Base-by-base conservation (phyloP, 2,329 filamentous ascomycete species). In the Nothomitra cinnamomea region DNA sequence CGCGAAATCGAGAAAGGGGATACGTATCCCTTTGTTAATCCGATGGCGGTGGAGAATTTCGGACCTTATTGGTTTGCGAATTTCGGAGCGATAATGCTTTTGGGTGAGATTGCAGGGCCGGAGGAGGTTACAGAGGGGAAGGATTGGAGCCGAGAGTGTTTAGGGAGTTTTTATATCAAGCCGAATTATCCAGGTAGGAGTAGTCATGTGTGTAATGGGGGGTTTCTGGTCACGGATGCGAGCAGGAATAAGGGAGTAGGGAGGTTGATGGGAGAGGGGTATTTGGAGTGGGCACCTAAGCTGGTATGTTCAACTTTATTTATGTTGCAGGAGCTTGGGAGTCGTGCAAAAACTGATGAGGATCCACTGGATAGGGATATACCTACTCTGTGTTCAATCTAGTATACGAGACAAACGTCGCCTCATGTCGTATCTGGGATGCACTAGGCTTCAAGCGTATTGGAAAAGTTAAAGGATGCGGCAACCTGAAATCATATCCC, bases 381-480 rank as follows among this genome's bases (percentile, higher is more conserved):
- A 85, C 83, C 1, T 94, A 94, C 71, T 89, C 85, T 41, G 86
- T 95, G 57, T 95, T 95, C 75, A 94, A 94, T 67, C 77, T 94
- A 51, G 88, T 94, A 5, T 94, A 94, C 70, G 88, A 94, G 72
- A 94, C 85, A 58, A 94, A 94, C 67, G 83, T 92, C 22, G 88
- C 85, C 1, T 90, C 85, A 32, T 89, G 87, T 66, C 82, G 84
- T 58, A 88, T 94, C 63, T 95, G 88, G 88, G 88, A 95, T 67
- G 85, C 83, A 1, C 76, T 95, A 28, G 87, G 87, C 56, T 95
- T 95, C 72, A 92, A 94, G 74, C 82, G 88, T 55, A 92, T 95
- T 63, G 88, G 88, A 19, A 80, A 85, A 52, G 83, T 95, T 60
- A 83, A 83, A 62, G 79, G 76, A 42, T 82, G 79, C 63, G 83